Base-by-base conservation (phyloP, 257 asterid species). In the Capsicum pubescens region DNA sequence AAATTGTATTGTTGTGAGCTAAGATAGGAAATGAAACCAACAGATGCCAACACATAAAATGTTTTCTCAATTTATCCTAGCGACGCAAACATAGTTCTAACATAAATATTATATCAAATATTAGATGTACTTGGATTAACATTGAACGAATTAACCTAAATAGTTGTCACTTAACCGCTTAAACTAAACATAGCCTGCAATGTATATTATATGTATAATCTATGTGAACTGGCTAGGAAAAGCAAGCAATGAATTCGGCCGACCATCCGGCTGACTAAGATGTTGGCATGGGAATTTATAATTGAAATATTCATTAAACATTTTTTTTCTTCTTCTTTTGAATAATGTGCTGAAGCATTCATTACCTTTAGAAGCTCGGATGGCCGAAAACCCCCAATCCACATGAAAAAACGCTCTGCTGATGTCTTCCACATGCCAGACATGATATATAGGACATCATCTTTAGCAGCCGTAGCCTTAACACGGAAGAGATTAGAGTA, bases 361-460 rank as follows among this genome's bases (percentile, higher is more conserved):
- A 52, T 88, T 79, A 94, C 99, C 98, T 91, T 92, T 63, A 96
- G 91, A 84, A 94, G 92, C 68, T 92, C 95, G 6, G 99, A 94
- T 48, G 98, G 99, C 4, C 98, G 92, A 78, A 94, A 96, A 14
- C 98, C 99, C 39, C 98, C 99, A 5, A 95, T 95, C 99, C 99
- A 94, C 84, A 92, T 87, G 90, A 95, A 95, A 60, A 95, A 92
- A 11, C 98, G 95, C 72, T 94, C 99, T 3, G 94, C 97, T 4
- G 97, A 83, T 7, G 99, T 94, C 66, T 87, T 94, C 99, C 98
- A 94, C 92, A 91, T 87, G 44, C 99, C 99, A 1, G 94, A 92
- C 90, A 96, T 90, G 26, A 94, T 85, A 79, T 93, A 94, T 85
- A 93, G 92, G 19, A 92, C 98, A 59, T 96, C 98, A 35, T 88